Percentiles rank a stretch among this genome's conserved stretches.
Conservation (phyloP, 2,329 filamentous ascomycete species). For the Aspergillus sp. region DNA sequence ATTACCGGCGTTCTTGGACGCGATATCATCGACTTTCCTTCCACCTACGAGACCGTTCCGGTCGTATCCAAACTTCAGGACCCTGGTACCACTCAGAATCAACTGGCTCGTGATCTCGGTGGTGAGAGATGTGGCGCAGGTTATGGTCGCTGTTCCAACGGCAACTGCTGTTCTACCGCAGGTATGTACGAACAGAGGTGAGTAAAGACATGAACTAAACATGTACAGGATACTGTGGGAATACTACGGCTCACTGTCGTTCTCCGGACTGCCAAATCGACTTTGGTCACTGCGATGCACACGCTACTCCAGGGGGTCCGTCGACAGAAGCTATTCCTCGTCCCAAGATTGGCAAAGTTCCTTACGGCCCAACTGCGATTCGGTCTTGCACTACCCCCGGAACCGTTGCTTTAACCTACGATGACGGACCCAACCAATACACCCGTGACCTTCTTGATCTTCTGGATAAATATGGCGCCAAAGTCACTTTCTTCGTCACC, state of each 20-base stretch:
- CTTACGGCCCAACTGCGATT: constrained; percentile 38
- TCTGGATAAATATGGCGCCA: constrained; percentile 59
- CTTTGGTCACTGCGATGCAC: constrained; percentile 41
- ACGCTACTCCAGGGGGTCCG: constrained; percentile 34
- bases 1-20: constrained; percentile 14
- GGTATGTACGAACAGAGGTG: constrained; percentile 26
- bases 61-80: not conserved
- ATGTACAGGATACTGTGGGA: constrained; percentile 40
- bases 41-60: constrained; percentile 5
- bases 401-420: constrained; percentile 65
- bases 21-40: constrained; percentile 13
- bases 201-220: not conserved
- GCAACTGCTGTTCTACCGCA: constrained; percentile 40
- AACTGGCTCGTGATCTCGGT: constrained; percentile 20
- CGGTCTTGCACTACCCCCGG: constrained; percentile 50
- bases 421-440: constrained; percentile 65
- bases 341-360: constrained; percentile 35
- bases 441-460: constrained; percentile 63
- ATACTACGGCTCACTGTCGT: constrained; percentile 36
- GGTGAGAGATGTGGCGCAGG: constrained; percentile 34
- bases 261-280: constrained; percentile 43
- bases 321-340: constrained; percentile 36
- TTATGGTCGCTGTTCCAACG: constrained; percentile 33
- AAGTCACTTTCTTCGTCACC: constrained; percentile 68
- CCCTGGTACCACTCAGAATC: not conserved